Evolutionary conservation across 192 early-diverging fungal genomes (phyloP), one percentile per base, ranked within the genome.

Genomic region (Dispira simplex): DNA sequence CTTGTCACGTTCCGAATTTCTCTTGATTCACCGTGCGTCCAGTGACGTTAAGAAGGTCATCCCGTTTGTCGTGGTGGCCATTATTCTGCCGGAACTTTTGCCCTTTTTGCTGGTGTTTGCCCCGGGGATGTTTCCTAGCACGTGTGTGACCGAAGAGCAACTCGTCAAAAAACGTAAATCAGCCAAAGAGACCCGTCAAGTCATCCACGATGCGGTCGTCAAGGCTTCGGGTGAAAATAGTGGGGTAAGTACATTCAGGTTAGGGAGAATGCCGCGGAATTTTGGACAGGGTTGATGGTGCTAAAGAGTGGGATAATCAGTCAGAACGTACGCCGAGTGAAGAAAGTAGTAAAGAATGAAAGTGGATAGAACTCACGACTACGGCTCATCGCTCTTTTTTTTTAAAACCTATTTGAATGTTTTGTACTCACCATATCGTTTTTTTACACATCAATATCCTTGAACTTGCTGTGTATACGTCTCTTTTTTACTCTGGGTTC

Each of bases 111-210:
- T 56, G 13, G 54, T 56, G 1, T 25, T 56, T 18, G 54, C 54
- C 20, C 54, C 54, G 54, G 54, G 54, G 14, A 23, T 56, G 16
- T 56, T 56, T 26, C 54, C 54, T 12, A 56, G 54, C 28, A 56
- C 54, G 18, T 56, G 54, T 56, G 28, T 56, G 25, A 23, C 54
- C 12, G 54, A 56, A 14, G 25, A 14, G 54, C 16, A 56, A 3
- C 13, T 56, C 1, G 28, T 26, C 9, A 56, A 56, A 28, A 56
- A 56, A 28, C 25, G 28, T 3, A 21, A 28, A 21, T 27, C 21
- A 9, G 54, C 54, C 54, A 21, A 26, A 13, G 54, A 56, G 54
- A 9, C 54, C 11, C 54, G 54, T 13, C 54, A 56, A 28, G 13
- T 13, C 28, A 56, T 56, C 21, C 54, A 56, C 25, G 54, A 56